Base-by-base conservation (phyloP, 164 flowering plant genomes). In the Annona squamosa region DNA sequence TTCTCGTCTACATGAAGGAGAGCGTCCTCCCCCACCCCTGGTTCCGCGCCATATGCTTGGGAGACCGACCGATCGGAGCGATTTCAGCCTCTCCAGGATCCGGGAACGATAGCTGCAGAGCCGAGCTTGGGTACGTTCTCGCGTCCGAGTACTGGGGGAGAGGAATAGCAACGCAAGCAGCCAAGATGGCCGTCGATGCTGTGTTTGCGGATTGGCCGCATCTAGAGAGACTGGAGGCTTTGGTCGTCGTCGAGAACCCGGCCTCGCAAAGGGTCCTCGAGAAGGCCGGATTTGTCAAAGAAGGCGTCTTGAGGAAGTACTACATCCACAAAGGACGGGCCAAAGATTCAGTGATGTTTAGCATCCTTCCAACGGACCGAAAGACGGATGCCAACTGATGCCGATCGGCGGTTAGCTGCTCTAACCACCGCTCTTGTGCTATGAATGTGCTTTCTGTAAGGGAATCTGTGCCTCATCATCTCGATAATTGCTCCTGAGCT, bases 231-330 rank as follows among this genome's bases (percentile, higher is more conserved):
- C 83, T 90, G 4, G 95, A 90, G 46, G 94, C 86, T 66, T 48
- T 90, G 18, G 97, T 85, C 4, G 88, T 82, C 72, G 89, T 85
- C 18, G 88, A 85, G 4, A 89, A 89, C 74, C 10, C 16, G 6
- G 94, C 83, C 0, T 90, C 95, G 2, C 88, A 83, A 66, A 85
- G 80, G 83, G 96, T 92, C 71, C 59, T 92, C 67, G 88, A 90
- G 88, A 92, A 88, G 80, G 91, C 81, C 56, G 87, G 81, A 45
- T 83, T 83, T 44, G 13, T 6, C 2, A 84, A 46, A 66, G 87
- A 84, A 56, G 85, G 87, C 16, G 69, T 81, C 3, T 73, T 84
- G 37, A 81, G 85, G 76, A 84, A 81, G 79, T 82, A 79, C 41
- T 1, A 68, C 0, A 56, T 82, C 16, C 62, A 13, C 0, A 89